phyloP scores from a whole-genome alignment of 2,329 filamentous ascomycete genomes.

The Penicillium paneum region DNA sequence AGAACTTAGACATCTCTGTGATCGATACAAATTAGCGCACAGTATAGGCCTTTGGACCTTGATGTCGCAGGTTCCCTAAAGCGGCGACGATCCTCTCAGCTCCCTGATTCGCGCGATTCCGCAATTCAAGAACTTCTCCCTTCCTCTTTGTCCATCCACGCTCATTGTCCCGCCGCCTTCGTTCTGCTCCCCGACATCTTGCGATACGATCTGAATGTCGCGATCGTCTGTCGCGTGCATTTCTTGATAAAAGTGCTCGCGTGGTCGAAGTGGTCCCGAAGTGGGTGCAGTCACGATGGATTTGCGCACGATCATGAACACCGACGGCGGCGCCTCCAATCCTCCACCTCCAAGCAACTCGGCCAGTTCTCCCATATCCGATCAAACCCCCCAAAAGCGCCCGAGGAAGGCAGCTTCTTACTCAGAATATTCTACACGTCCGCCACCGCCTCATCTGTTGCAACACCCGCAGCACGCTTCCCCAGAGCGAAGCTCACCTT shows the following conservation, averaged over 20 bases:
- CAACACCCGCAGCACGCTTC: conserved; percentile 47
- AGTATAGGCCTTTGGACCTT: conserved; percentile 1
- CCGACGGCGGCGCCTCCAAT: conserved; percentile 36
- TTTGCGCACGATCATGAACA: conserved; percentile 54
- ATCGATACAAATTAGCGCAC: not conserved
- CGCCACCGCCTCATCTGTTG: conserved; percentile 43
- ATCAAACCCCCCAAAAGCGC: conserved; percentile 30
- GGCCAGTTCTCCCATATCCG: conserved; percentile 23
- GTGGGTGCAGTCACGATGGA: conserved; percentile 44
- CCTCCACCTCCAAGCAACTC: conserved; percentile 29
- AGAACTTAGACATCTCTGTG: not conserved
- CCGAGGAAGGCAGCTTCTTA: conserved; percentile 26
- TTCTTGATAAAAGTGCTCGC: conserved; percentile 18
- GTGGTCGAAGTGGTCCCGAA: conserved; percentile 17
- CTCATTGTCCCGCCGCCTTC: conserved; percentile 14
- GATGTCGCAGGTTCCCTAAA: conserved; percentile 18
- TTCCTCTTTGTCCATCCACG: conserved; percentile 20
- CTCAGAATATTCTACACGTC: conserved; percentile 29
- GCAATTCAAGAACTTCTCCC: conserved; percentile 23
- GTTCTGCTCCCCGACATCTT: conserved; percentile 7
- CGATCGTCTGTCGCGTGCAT: conserved; percentile 14
- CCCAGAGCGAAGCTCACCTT: conserved; percentile 41
- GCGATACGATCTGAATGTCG: conserved; percentile 19
- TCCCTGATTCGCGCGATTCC: conserved; percentile 23
- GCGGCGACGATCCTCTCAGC: conserved; percentile 23